Base-by-base conservation (phyloP, 331 rosid species). In the Acacia pycnantha region DNA sequence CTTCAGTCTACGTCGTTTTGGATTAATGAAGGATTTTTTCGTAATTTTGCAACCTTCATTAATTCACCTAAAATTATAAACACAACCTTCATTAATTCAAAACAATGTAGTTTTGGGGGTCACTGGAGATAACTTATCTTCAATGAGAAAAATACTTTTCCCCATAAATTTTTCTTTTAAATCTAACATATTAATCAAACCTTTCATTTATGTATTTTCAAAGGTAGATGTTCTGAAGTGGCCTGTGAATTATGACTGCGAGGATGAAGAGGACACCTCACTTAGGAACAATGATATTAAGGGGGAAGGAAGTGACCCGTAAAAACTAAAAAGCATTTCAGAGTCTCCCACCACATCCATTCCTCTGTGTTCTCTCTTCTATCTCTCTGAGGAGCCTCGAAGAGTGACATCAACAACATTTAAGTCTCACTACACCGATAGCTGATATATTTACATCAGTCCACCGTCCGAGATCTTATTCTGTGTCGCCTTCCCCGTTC, bases 201-300 rank as follows among this genome's bases (percentile, higher is more conserved):
- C 48, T 44, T 44, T 1, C 47, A 11, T 44, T 44, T 5, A 37
- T 6, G 41, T 6, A 37, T 37, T 37, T 37, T 37, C 9, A 19
- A 53, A 53, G 59, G 19, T 54, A 8, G 64, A n/a, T 21, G 27
- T 56, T 10, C 2, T n/a, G 7, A 22, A 3, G 15, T 3, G 65
- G 65, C 65, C 65, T 3, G 65, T 0, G 29, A 51, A 73, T 44
- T 54, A 10, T 53, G 40, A 11, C 31, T 70, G 58, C 18, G 8
- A 22, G 67, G 67, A 11, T 61, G 67, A 11, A 26, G 64, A 76
- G 19, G 79, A 69, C 82, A 53, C 66, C 82, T 76, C 82, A 76
- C 82, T 61, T 11, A 80, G 8, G n/a, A 7, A 69, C 69, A 2
- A 54, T 79, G 53, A 74, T 79, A 79, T 64, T 48, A 84, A 59